phyloP scores from a whole-genome alignment of 192 early-diverging fungal species.

The Geranomyces variabilis region DNA sequence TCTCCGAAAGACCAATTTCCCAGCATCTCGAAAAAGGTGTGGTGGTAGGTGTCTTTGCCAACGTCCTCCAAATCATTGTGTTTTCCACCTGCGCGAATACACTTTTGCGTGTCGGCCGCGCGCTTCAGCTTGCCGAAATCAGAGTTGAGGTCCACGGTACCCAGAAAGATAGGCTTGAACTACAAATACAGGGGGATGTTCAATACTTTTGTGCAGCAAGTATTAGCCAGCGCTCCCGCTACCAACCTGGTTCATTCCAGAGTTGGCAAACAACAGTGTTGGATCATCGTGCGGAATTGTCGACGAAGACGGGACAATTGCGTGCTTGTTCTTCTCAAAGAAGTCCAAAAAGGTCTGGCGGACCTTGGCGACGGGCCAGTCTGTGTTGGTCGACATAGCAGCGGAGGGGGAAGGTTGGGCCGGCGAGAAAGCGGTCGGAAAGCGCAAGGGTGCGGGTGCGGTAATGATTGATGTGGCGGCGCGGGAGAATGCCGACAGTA shows the following conservation, averaged over 20 bases:
- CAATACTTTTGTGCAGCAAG: too few relatives aligned
- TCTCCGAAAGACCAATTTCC: constrained; percentile 99
- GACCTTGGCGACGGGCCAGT: constrained; percentile 80
- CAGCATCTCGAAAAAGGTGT: constrained; percentile 99
- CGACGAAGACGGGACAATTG: constrained; percentile 82
- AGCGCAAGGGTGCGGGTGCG: too few relatives aligned
- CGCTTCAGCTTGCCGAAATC: constrained; percentile 87
- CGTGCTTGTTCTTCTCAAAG: constrained; percentile 76
- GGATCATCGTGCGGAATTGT: constrained; percentile 96
- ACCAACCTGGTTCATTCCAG: constrained; percentile 97
- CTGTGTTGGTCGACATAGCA: background rate
- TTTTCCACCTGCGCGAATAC: constrained; percentile 99
- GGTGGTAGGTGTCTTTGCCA: constrained; percentile 97
- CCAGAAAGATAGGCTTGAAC: constrained; percentile 97
- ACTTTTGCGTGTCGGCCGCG: constrained; percentile 96
- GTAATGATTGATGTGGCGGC: too few relatives aligned
- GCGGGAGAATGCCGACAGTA: too few relatives aligned
- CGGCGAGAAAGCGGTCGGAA: background rate
- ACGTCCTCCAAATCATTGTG: constrained; percentile 99
- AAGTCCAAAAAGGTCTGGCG: constrained; percentile 88
- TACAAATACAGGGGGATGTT: too few relatives aligned
- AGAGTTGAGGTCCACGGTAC: constrained; percentile 95
- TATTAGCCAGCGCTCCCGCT: too few relatives aligned
- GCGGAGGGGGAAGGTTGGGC: background rate
- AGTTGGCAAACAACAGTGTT: constrained; percentile 93